phyloP scores from a whole-genome alignment of 225 moss, liverwort and hornwort species.

The Neckera pumila region DNA sequence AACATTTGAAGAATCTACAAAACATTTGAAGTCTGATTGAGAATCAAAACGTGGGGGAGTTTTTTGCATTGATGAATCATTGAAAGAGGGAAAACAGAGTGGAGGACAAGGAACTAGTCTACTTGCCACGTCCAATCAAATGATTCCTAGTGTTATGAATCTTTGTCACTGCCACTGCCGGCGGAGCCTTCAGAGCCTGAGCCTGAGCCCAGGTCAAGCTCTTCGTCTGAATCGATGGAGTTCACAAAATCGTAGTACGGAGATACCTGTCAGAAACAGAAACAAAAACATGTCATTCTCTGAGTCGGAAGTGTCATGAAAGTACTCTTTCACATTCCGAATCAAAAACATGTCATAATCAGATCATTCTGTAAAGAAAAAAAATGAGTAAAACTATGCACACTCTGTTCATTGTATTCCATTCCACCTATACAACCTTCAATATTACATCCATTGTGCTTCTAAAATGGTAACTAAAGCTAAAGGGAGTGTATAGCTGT shows the following conservation, averaged over 20 bases:
- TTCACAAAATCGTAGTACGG: conserved; percentile 95
- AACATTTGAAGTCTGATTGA: neutral
- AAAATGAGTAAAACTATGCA: neutral
- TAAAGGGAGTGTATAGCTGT: no score
- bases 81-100: neutral
- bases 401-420: neutral
- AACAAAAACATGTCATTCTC: neutral
- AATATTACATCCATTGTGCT: neutral
- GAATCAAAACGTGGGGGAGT: neutral
- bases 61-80: conserved; percentile 3
- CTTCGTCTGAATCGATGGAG: conserved; percentile 92
- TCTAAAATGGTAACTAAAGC: neutral
- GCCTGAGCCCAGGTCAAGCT: conserved; percentile 71
- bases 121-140: neutral
- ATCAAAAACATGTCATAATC: neutral
- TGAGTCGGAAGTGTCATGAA: neutral
- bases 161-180: conserved; percentile 61
- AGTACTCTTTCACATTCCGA: neutral
- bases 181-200: conserved; percentile 61
- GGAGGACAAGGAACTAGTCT: neutral
- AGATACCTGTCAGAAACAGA: conserved; percentile 40
- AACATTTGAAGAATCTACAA: conserved; percentile 4
- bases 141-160: conserved; percentile 30
- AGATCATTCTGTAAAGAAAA: neutral
- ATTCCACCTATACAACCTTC: neutral